Base-by-base conservation (phyloP, 768 basidiomycete species). In the Candolleomyces aberdarensis region DNA sequence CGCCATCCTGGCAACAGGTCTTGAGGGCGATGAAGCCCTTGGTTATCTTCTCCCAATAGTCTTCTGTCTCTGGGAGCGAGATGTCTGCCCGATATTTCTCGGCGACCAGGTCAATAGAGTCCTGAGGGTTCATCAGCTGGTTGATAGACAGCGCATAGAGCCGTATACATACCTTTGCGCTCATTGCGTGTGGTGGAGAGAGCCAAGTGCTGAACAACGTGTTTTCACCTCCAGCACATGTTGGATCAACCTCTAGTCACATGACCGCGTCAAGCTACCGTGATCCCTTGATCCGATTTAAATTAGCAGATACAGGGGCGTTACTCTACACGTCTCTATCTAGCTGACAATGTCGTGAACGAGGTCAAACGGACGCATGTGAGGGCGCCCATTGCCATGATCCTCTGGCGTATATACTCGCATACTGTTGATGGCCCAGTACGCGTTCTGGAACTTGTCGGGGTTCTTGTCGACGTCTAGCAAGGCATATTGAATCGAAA, bases 11-110 rank as follows among this genome's bases (percentile, higher is more conserved):
- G 63, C 79, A 83, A 5, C 88, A 69, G 5, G 72, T 69, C 1
- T 77, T 77, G 20, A 92, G 70, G 14, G 75, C 70, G 20, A 67
- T 58, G 54, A 91, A 67, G 4, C 79, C 78, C 40, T 80, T 76
- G 2, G 80, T 71, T 51, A 93, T 89, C 17, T 72, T 76, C 59
- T 92, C 89, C 92, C 92, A 94, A 14, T 84, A 84, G 31, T 94
- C 90, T 69, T 94, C 92, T 3, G 88, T 84, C 71, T 94, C 92
- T 39, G 78, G 67, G 14, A 83, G 75, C 57, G 75, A 67, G 32
- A 82, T 51, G 29, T 71, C 63, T 39, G 75, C 70, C 59, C 78
- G 78, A 20, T 83, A 64, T 43, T 72, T 67, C 46, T 80, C 80
- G 50, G 86, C 64, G 64, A 56, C 40, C n/a, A 61, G 51, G 36